Evolutionary conservation across 495 filamentous ascomycete genomes (phyloP), one percentile per base, ranked within the genome.

Genomic region (Copromyces sp.): DNA sequence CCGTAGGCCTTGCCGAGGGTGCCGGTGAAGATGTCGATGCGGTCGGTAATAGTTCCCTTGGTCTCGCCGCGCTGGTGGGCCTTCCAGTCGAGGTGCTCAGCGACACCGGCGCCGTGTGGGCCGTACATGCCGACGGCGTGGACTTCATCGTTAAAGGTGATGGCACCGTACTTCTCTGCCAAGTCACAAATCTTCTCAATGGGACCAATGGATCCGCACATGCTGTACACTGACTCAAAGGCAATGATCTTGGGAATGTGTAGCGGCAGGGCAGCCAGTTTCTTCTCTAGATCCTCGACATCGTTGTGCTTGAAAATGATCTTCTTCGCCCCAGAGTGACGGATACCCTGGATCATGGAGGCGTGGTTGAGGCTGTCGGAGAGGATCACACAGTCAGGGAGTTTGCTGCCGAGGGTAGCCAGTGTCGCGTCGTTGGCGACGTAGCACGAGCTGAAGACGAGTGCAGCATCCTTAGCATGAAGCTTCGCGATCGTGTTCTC

Each of bases 101-200:
- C 95, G 71, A 99, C 96, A 80, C 95, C 95, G 68, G 94, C 95
- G 75, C 95, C 95, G 77, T 95, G 90, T 78, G 95, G 94, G 77
- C 95, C 95, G 79, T 99, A 99, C 95, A 99, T 99, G 74, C 95
- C 95, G 32, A 99, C 95, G 41, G 95, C 95, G 82, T 99, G 95
- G 68, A 99, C 95, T 86, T 99, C 95, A 79, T 99, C 95, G 80
- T 97, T 84, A 82, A 99, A 98, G 76, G 95, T 99, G 75, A 99
- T 88, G 39, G 95, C 95, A 74, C 95, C 95, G 82, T 99, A 99
- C 82, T 97, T 97, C 71, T 98, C 94, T 16, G 95, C 94, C 35
- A 99, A 85, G 80, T 98, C 94, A 80, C 94, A 97, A 71, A 99
- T 98, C 79, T 91, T 89, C 82, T 93, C 93, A 74, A 99, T 98